Base-by-base conservation (phyloP, 441 rosid genomes). In the Pelargonium citronellum region DNA sequence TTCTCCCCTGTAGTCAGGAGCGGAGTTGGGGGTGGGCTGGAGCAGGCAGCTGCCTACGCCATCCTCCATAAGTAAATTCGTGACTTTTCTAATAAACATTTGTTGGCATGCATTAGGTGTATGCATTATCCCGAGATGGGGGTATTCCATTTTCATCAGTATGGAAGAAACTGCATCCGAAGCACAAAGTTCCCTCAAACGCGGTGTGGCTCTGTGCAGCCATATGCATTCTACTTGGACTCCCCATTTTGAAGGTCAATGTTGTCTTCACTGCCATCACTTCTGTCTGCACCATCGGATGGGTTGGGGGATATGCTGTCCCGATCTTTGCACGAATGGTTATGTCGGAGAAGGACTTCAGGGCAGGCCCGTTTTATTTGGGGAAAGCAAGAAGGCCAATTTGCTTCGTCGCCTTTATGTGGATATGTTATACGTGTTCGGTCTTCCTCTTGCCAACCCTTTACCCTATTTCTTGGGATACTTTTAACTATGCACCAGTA, bases 151-250 rank as follows among this genome's bases (percentile, higher is more conserved):
- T 79, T 65, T 87, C 91, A 19, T 74, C 78, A 0, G 68, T 81
- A 49, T 87, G 91, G 91, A 69, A 79, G 69, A 66, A 77, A 74
- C 46, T 87, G n/a, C 89, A 87, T 70, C 87, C 89, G 0, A 76
- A 79, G 76, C 78, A 78, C 79, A 85, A 84, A 69, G 87, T 85
- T 67, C 89, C 91, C 6, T 69, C 83, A 27, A 84, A 84, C 69
- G 89, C 89, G 8, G 89, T 84, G 66, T 84, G 89, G 88, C 78
- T 87, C 16, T 87, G 86, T 76, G 86, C 85, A 39, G 87, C 83
- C 4, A 79, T 85, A 22, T 74, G 86, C 70, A 77, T 80, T 68
- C 71, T 87, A 39, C 86, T 85, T 37, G 89, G 91, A 27, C 80
- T 85, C 19, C 88, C 89, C 46, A 85, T 87, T 55, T 67, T 85